Evolutionary conservation across 331 rosid species (phyloP), one percentile per base, ranked within the genome.

Genomic region (Ulmus americana): DNA sequence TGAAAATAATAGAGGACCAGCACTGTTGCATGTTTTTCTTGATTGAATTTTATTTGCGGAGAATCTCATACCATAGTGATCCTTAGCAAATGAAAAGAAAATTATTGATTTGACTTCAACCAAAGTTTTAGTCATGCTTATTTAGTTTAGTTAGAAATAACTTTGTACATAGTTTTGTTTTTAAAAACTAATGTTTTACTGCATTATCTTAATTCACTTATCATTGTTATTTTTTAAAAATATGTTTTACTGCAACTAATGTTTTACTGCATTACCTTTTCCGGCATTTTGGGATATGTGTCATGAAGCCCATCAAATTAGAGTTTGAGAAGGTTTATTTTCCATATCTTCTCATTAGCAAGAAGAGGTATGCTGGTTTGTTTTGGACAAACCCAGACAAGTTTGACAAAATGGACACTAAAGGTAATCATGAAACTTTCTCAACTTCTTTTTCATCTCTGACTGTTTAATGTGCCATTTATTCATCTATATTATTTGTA

Each of bases 301-400:
- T 57, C 57, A 46, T 83, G 88, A 77, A 92, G 98, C 98, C 98
- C 60, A 92, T 92, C 86, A 92, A 83, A 70, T 83, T 92, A 20
- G 98, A 92, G 85, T 92, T 92, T 83, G 98, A 92, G 81, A 92
- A 89, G 89, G 78, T 92, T 72, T 92, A 92, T 72, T 82, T 71
- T 83, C 98, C 97, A 39, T 92, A 89, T 80, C 95, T 92, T 70
- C 77, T 92, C 72, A 92, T 86, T 68, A 92, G 97, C 90, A 92
- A 92, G 85, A 92, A 92, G 85, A 89, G 98, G 73, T 92, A 92
- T 73, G 97, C 98, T 68, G 98, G 98, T 86, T 82, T 92, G 69
- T 84, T 67, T 41, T 92, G 97, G 98, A 92, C 95, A 75, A 86
- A 76, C 63, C 86, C 88, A 1, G 81, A 82, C 51, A 83, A 74